Base-by-base conservation (phyloP, 1,284 basidiomycete species). In the Exobasidium cylindrosporum region DNA sequence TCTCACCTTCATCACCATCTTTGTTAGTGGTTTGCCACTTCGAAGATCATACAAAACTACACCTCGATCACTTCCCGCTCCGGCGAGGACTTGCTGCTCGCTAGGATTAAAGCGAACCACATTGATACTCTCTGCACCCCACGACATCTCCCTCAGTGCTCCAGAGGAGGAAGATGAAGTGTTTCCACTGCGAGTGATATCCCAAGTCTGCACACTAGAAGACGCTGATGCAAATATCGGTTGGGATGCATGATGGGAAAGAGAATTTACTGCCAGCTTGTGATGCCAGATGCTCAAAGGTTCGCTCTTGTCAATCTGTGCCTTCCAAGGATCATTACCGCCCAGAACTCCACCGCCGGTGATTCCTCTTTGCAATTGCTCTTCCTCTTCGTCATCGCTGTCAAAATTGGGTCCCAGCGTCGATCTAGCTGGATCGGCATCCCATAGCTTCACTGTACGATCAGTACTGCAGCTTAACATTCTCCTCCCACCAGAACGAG, bases 11-110 rank as follows among this genome's bases (percentile, higher is more conserved):
- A 97, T 95, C 63, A 95, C 84, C 26, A 96, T 85, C 61, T 92
- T 84, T 44, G 92, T 85, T 78, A 97, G 89, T 0, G 96, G 92
- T 81, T 96, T 96, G 50, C 92, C 92, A 11, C 92, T 96, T 28
- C 96, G 86, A 66, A 97, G 88, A 76, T 99, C 95, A 80, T 98
- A 98, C 26, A 99, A 83, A 1, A 91, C 93, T 81, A 98, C 92
- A 28, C 93, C 94, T 56, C 96, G 86, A 80, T 98, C 95, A 49
- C 89, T 91, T 21, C 95, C 95, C 57, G 95, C 88, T 77, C 90
- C 91, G 1, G 93, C 95, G 7, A 99, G 85, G 1, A 98, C 89
- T 47, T 91, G 93, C 17, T 90, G 86, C 82, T 98, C 96, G 66
- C 89, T 90, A 72, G 90, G 87, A 80, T 97, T 97, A 84, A 97